These are phyloP conservation scores for Metschnikowia koreensis DNA, from an alignment of 805 yeast genomes.

Conservation along the genomic window DNA sequence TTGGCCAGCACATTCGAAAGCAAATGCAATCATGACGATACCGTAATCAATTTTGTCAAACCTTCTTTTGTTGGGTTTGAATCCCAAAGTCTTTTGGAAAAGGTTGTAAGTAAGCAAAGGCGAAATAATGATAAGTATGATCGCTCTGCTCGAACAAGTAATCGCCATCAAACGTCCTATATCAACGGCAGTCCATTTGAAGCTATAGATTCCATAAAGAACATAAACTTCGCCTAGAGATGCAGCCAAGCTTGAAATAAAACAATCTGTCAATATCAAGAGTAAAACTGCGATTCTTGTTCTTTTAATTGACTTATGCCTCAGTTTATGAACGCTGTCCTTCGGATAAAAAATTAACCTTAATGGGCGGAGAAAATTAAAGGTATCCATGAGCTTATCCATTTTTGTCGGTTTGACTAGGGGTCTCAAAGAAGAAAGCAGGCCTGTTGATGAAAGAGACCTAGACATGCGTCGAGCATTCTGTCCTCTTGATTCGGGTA, in stretches of 20 bases:
- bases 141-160: conserved; percentile 48
- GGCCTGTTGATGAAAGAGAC: conserved; percentile 27
- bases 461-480: conserved; percentile 55
- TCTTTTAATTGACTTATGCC: conserved; percentile 17
- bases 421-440: conserved; percentile 7
- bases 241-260: conserved; percentile 33
- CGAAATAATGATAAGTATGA: conserved; percentile 47
- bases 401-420: not conserved
- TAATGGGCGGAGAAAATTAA: conserved; percentile 45
- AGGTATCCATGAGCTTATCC: conserved; percentile 1
- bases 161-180: conserved; percentile 57
- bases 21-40: conserved; percentile 34
- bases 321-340: conserved; percentile 24
- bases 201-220: conserved; percentile 52
- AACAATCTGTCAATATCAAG: conserved; percentile 48
- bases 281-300: conserved; percentile 43
- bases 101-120: conserved; percentile 45
- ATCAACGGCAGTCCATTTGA: conserved; percentile 52
- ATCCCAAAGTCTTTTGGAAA: conserved; percentile 30
- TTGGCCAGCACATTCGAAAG: conserved; percentile 40
- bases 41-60: conserved; percentile 53
- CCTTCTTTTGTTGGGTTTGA: conserved; percentile 35
- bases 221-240: conserved; percentile 44
- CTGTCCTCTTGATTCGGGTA: conserved; percentile 65
- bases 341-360: conserved; percentile 53